These are phyloP conservation scores for Aspergillus ustus DNA, from an alignment of 2,329 filamentous ascomycete species.

Conservation along the genomic window DNA sequence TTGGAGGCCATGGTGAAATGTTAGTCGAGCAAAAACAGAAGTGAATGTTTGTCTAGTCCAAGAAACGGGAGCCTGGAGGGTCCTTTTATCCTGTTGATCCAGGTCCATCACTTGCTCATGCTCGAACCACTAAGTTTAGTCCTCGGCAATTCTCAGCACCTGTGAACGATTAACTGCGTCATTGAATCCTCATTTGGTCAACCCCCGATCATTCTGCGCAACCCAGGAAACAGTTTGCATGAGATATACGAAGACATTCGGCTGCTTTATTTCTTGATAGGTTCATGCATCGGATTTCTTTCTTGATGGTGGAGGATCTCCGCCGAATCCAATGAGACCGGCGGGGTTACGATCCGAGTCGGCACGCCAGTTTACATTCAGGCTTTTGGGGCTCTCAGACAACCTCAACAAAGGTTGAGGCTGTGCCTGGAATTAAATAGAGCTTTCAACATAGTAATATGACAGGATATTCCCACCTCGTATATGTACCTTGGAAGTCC, in stretches of 20 bases:
- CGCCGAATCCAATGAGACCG: background rate
- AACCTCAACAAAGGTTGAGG: background rate
- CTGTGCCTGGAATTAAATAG: background rate
- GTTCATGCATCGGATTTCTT: background rate
- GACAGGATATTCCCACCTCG: background rate
- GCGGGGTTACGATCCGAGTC: background rate
- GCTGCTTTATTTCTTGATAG: background rate
- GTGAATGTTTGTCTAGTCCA: background rate
- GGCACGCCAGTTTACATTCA: background rate
- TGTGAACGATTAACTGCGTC: constrained; percentile 13
- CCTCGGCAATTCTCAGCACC: constrained; percentile 7
- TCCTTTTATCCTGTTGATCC: background rate
- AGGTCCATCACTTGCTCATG: background rate
- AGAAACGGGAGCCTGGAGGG: background rate
- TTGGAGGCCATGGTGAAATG: constrained; percentile 26
- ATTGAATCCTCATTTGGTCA: background rate
- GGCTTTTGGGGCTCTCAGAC: background rate
- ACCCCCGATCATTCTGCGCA: background rate
- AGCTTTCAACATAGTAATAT: background rate
- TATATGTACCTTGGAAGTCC: background rate
- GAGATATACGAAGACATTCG: background rate
- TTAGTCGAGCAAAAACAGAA: background rate
- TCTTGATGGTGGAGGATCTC: constrained; percentile 3
- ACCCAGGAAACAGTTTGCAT: background rate
- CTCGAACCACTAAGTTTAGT: constrained; percentile 3